These are phyloP conservation scores for Ziziphus jujuba DNA, from an alignment of 306 rosid genomes.

Conservation along the genomic window DNA sequence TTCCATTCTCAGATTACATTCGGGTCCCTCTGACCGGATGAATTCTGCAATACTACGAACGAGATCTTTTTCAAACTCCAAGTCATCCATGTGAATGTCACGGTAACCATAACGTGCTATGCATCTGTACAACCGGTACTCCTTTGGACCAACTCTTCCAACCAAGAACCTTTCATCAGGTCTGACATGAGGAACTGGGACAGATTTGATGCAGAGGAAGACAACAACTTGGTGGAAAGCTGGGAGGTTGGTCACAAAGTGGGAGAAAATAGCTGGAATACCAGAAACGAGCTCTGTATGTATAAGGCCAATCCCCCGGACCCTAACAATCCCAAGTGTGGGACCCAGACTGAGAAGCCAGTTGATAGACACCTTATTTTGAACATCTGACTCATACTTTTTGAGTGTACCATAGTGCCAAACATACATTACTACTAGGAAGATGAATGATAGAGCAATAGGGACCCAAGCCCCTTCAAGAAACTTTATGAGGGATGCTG, in stretches of 20 bases:
- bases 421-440: slow-evolving; percentile 75
- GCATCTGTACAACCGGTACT: slow-evolving; percentile 82
- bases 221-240: slow-evolving; percentile 96
- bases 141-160: slow-evolving; percentile 97
- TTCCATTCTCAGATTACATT: slow-evolving; percentile 34
- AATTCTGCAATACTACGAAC: slow-evolving; percentile 85
- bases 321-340: slow-evolving; percentile 80
- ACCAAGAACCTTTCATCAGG: slow-evolving; percentile 92
- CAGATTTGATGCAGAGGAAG: slow-evolving; percentile 95
- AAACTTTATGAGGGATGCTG: slow-evolving; percentile 95
- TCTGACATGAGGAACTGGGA: slow-evolving; percentile 90
- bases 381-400: slow-evolving; percentile 92
- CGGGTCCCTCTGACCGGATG: slow-evolving; percentile 62
- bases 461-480: slow-evolving; percentile 99
- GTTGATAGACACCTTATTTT: slow-evolving; percentile 90
- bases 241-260: slow-evolving; percentile 94
- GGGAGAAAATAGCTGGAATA: slow-evolving; percentile 94
- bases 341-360: slow-evolving; percentile 90
- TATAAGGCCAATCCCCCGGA: slow-evolving; percentile 90
- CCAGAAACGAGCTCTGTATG: slow-evolving; percentile 95
- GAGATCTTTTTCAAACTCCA: slow-evolving; percentile 86
- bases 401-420: slow-evolving; percentile 97
- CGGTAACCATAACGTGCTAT: slow-evolving; percentile 94
- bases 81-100: slow-evolving; percentile 81
- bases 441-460: slow-evolving; percentile 82